Conservation (phyloP, 768 basidiomycete species). For the Calocera cornea region DNA sequence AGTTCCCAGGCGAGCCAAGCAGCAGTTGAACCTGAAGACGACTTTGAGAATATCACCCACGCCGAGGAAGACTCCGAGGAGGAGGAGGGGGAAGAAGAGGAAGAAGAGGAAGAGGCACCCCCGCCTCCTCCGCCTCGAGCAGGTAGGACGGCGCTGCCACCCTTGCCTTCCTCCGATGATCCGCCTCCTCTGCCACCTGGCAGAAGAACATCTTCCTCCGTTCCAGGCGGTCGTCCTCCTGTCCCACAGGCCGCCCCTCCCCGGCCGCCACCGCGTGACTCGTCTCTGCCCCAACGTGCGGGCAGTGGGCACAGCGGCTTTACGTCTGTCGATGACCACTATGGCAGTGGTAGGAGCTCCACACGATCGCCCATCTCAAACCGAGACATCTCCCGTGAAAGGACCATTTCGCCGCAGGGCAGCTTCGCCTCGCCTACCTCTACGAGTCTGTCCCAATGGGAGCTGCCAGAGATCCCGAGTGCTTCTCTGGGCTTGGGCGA, state of each 20-base stretch:
- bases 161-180: neutral
- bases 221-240: slow-evolving; percentile 29
- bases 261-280: slow-evolving; percentile 24
- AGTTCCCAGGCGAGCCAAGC: slow-evolving; percentile 29
- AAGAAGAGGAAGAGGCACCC: slow-evolving; percentile 25
- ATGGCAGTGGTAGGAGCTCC: neutral
- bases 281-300: slow-evolving; percentile 13
- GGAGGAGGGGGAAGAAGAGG: slow-evolving; percentile 37
- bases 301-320: neutral
- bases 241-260: slow-evolving; percentile 38
- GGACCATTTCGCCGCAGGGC: neutral
- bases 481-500: slow-evolving; percentile 40
- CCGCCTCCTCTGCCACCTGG: slow-evolving; percentile 13
- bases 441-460: slow-evolving; percentile 45
- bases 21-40: slow-evolving; percentile 39
- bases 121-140: slow-evolving; percentile 44
- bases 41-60: slow-evolving; percentile 61
- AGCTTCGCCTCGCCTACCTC: slow-evolving; percentile 16
- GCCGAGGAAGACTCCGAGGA: slow-evolving; percentile 50
- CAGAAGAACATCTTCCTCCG: slow-evolving; percentile 12
- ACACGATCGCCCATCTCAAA: neutral
- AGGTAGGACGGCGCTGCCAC: slow-evolving; percentile 21
- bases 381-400: slow-evolving; percentile 4
- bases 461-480: slow-evolving; percentile 47
- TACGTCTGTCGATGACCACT: neutral